Conservation (phyloP, 2,329 filamentous ascomycete genomes). For the Aschersonia sp. region DNA sequence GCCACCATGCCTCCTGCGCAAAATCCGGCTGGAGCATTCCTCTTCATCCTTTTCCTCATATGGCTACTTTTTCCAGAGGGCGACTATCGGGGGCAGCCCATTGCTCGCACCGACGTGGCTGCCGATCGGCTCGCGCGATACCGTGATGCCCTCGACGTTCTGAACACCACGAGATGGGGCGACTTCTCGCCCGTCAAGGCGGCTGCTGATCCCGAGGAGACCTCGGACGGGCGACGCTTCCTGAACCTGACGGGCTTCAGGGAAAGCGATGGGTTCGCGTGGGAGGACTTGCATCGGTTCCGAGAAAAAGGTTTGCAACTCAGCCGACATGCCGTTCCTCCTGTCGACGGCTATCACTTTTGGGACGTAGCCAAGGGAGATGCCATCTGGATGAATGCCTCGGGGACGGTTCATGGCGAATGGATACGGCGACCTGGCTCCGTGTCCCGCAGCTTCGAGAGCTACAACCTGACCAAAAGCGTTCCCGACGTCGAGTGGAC, state of each 20-base stretch:
- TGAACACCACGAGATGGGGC: conserved; percentile 44
- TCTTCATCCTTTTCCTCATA: conserved; percentile 20
- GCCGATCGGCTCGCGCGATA: conserved; percentile 35
- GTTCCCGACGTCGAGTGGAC: conserved; percentile 54
- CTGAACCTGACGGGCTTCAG: conserved; percentile 69
- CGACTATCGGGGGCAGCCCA: conserved; percentile 18
- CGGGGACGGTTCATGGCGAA: conserved; percentile 60
- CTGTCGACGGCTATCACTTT: conserved; percentile 24
- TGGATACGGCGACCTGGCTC: conserved; percentile 50
- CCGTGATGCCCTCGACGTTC: conserved; percentile 32
- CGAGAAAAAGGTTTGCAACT: conserved; percentile 49
- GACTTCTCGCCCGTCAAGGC: conserved; percentile 36
- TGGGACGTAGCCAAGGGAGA: conserved; percentile 23
- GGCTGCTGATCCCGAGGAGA: conserved; percentile 10
- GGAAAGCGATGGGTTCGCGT: conserved; percentile 59
- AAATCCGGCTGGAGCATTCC: conserved; percentile 19
- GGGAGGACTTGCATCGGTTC: conserved; percentile 57
- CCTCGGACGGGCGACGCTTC: conserved; percentile 17
- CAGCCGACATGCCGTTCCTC: conserved; percentile 35
- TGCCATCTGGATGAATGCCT: conserved; percentile 62
- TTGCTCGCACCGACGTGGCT: conserved; percentile 20
- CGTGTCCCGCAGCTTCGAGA: conserved; percentile 28
- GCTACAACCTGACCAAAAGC: conserved; percentile 50
- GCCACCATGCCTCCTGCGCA: conserved; percentile 28
- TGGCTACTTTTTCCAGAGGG: conserved; percentile 23